Conservation (phyloP, 1,139 yeast species). For the Candida sp. region DNA sequence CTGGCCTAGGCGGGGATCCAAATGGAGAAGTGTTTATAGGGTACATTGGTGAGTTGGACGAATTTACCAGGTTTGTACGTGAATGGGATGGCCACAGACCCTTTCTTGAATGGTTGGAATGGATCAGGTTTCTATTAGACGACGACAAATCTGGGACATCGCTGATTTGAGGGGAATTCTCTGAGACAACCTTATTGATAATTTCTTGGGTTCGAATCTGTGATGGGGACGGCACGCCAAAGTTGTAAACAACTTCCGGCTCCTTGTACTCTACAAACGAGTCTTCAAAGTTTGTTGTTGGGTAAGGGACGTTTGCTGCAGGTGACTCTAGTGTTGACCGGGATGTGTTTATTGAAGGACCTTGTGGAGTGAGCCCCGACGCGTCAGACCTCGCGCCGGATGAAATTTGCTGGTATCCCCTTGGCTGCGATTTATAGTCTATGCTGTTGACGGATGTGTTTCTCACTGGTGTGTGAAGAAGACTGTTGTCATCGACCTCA, state of each 20-base stretch:
- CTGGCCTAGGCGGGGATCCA: constrained; percentile 7
- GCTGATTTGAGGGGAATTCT: constrained; percentile 10
- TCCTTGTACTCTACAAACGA: constrained; percentile 6
- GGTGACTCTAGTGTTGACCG: not conserved
- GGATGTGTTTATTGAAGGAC: constrained; percentile 9
- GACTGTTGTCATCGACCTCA: not conserved
- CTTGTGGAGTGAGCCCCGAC: constrained; percentile 5
- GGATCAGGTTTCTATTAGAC: constrained; percentile 5
- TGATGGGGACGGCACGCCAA: constrained; percentile 11
- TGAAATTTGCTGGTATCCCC: constrained; percentile 15
- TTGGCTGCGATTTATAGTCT: constrained; percentile 2
- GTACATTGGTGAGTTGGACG: not conserved
- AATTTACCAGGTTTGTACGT: constrained; percentile 1
- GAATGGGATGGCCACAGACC: constrained; percentile 5
- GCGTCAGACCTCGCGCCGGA: constrained; percentile 13
- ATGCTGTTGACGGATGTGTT: constrained; percentile 1
- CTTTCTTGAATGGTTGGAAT: not conserved
- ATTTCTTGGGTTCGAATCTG: constrained; percentile 12
- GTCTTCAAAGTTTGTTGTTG: constrained; percentile 13
- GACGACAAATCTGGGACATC: constrained; percentile 13
- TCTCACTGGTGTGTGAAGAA: not conserved
- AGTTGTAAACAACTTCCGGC: not conserved
- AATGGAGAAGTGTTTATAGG: constrained; percentile 2
- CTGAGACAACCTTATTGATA: constrained; percentile 7
- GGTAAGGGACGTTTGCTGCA: constrained; percentile 9